Evolutionary conservation across 2,329 filamentous ascomycete species (phyloP).

Genomic region (Cladophialophora carrionii): DNA sequence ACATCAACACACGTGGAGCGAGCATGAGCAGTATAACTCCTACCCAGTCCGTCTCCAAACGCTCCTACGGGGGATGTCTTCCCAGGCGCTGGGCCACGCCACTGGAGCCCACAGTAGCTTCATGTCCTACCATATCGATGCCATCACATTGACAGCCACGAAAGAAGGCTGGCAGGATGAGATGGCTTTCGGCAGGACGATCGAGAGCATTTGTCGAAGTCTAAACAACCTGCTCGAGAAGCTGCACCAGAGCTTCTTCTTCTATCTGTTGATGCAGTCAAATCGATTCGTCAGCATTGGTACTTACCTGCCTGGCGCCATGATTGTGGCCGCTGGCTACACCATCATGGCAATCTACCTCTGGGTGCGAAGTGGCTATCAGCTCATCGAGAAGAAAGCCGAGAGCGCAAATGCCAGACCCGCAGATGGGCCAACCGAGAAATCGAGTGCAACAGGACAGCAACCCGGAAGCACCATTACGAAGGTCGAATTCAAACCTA

Average conservation of each 20-base stretch:
- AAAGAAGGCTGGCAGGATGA: constrained; percentile 96
- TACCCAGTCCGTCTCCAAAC: constrained; percentile 83
- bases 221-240: constrained; percentile 97
- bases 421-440: constrained; percentile 40
- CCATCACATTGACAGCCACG: constrained; percentile 86
- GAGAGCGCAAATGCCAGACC: constrained; percentile 6
- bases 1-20: constrained; percentile 72
- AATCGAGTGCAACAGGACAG: constrained; percentile 15
- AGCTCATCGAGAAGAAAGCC: constrained; percentile 38
- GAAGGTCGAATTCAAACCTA: constrained; percentile 35
- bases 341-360: constrained; percentile 91
- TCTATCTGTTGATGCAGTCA: constrained; percentile 89
- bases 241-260: constrained; percentile 98
- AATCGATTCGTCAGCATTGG: constrained; percentile 97
- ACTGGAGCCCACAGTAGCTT: constrained; percentile 93
- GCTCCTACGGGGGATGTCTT: constrained; percentile 89
- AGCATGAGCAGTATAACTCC: constrained; percentile 64
- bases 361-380: constrained; percentile 85
- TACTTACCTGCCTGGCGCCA: constrained; percentile 95
- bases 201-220: constrained; percentile 89
- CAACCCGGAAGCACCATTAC: constrained; percentile 10
- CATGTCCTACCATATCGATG: constrained; percentile 96
- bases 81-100: constrained; percentile 84
- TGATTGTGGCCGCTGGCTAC: constrained; percentile 92
- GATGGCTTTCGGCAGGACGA: constrained; percentile 86